Evolutionary conservation across 1,139 yeast genomes (phyloP), one percentile per base, ranked within the genome.

Genomic region (Yamadazyma epiphylla): DNA sequence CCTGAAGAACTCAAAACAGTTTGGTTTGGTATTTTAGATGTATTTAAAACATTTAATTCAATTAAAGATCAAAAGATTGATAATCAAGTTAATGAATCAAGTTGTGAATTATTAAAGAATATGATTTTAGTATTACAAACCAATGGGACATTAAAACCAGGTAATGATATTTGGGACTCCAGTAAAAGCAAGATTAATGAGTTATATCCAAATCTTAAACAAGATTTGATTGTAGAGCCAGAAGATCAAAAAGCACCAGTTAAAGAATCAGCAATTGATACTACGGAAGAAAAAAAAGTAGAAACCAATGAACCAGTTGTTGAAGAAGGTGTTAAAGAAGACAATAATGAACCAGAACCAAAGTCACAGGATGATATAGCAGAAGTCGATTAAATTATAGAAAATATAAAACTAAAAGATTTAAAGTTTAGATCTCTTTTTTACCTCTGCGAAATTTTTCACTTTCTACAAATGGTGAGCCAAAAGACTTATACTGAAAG

Each of bases 51-150:
- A 0, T 55, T 66, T 30, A 49, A 56, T 29, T 48, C 51, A 19
- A 32, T 49, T 15, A 43, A 48, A 20, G 43, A 45, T 12, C 39
- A 34, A 20, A 20, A 20, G 8, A 60, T 60, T 27, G 58, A 58
- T 16, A 64, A 62, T 24, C 62, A 60, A 31, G 62, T 37, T 54
- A 65, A 27, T 52, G 91, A 83, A 46, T 72, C 81, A 5, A 74
- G 76, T 2, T 55, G 68, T 4, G 94, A 83, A 53, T 61, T 78
- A 27, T 57, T 83, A 38, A 81, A 81, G 55, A 84, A 83, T 38
- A 58, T 67, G 70, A 46, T 67, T 6, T 50, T 68, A 31, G 72
- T 67, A 1, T 51, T 68, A 25, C 60, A 58, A 32, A 47, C 49
- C 23, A 49, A 52, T 26, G 54, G 48, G 11, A 44, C 51, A 5